Evolutionary conservation across 2,329 filamentous ascomycete species (phyloP).

Genomic region (Albifimbria verrucaria): DNA sequence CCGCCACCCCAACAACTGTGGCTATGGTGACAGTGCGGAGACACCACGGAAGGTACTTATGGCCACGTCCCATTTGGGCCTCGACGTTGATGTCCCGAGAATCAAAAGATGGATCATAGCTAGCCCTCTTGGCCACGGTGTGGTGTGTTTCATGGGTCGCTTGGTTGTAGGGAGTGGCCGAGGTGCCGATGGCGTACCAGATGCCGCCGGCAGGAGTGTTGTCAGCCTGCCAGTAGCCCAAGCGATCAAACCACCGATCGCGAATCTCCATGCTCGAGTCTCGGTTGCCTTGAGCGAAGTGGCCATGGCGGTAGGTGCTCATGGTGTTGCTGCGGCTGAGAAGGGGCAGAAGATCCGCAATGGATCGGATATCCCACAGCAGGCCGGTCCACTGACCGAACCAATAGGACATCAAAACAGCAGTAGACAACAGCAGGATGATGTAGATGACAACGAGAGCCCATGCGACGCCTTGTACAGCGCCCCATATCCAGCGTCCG

Average conservation of each 20-base stretch:
- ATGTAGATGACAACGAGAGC: slow-evolving; percentile 71
- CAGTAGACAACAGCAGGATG: slow-evolving; percentile 56
- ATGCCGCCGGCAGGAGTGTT: slow-evolving; percentile 59
- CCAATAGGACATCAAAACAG: slow-evolving; percentile 60
- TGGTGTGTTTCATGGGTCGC: slow-evolving; percentile 17
- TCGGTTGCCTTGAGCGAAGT: slow-evolving; percentile 43
- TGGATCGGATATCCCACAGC: slow-evolving; percentile 78
- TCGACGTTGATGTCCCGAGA: slow-evolving; percentile 25
- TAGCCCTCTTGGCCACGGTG: slow-evolving; percentile 22
- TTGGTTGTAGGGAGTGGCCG: slow-evolving; percentile 25
- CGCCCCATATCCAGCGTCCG: slow-evolving; percentile 72
- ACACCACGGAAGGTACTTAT: slow-evolving; percentile 74
- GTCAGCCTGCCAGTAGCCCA: slow-evolving; percentile 83
- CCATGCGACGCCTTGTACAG: slow-evolving; percentile 77
- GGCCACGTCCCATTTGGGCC: slow-evolving; percentile 26
- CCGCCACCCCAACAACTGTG: slow-evolving; percentile 58
- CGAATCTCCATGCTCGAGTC: slow-evolving; percentile 52
- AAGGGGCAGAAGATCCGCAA: slow-evolving; percentile 77
- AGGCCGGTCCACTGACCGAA: slow-evolving; percentile 66
- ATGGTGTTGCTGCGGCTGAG: slow-evolving; percentile 78
- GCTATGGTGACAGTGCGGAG: slow-evolving; percentile 65
- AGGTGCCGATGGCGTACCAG: slow-evolving; percentile 73
- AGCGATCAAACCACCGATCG: slow-evolving; percentile 60
- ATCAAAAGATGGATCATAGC: slow-evolving; percentile 27
- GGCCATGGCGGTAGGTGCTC: slow-evolving; percentile 67